Evolutionary conservation across 176 grass and related monocot genomes (phyloP).

Genomic region (Hsuehochloa calcarea): DNA sequence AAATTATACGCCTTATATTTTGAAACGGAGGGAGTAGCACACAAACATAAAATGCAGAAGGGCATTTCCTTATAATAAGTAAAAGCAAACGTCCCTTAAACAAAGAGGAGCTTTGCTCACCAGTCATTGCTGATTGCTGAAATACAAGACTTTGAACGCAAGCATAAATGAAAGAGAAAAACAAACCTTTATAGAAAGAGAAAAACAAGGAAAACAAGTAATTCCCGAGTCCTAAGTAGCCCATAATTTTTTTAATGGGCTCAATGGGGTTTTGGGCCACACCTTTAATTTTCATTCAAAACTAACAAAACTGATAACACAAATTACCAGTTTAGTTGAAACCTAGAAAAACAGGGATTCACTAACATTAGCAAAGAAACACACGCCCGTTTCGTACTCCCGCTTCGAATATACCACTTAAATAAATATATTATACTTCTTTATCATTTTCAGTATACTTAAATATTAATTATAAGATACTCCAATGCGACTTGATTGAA

Average conservation of each 20-base stretch:
- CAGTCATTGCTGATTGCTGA: neutral
- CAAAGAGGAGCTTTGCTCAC: neutral
- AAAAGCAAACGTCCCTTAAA: neutral
- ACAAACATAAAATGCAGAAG: too few species aligned
- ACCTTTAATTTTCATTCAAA: neutral
- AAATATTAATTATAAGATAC: too few species aligned
- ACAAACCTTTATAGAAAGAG: neutral
- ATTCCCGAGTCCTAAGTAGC: neutral
- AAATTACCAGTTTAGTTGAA: constrained; percentile 9
- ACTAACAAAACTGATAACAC: neutral
- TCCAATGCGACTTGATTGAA: too few species aligned
- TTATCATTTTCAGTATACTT: too few species aligned
- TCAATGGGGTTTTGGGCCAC: neutral
- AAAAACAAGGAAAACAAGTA: neutral
- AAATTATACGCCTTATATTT: too few species aligned
- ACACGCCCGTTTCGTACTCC: too few species aligned
- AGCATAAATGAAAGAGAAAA: neutral
- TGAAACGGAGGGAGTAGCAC: too few species aligned
- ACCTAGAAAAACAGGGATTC: neutral
- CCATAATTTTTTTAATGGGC: neutral
- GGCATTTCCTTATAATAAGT: neutral
- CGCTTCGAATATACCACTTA: too few species aligned
- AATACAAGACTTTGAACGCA: neutral
- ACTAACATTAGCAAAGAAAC: neutral
- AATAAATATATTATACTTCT: too few species aligned